These are phyloP conservation scores for Eucalyptus sp. DNA, from an alignment of 345 rosid genomes.

Conservation along the genomic window DNA sequence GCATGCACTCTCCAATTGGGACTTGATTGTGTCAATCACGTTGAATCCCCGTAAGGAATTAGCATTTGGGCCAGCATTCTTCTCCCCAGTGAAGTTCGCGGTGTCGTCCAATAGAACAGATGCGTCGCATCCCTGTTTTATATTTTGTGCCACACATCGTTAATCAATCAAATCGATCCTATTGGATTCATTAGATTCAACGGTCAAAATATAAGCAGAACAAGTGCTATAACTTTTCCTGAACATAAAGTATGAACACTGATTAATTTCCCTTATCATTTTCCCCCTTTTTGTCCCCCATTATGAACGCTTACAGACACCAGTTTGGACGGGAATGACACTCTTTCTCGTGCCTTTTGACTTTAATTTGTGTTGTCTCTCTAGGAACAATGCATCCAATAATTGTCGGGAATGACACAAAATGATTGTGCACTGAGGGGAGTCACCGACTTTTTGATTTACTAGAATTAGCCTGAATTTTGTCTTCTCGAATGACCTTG, in stretches of 20 bases:
- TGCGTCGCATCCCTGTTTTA: conserved; percentile 16
- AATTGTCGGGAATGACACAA: neutral
- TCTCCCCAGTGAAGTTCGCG: conserved; percentile 1
- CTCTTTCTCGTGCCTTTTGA: neutral
- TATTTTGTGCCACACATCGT: too few species aligned
- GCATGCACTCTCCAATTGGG: conserved; percentile 7
- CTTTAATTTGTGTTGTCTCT: neutral
- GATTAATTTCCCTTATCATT: neutral
- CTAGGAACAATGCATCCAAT: neutral
- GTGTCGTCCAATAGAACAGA: conserved; percentile 15
- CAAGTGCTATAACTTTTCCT: neutral
- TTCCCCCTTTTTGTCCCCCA: neutral
- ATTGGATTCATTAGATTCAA: neutral
- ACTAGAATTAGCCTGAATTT: neutral
- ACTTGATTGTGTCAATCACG: conserved; percentile 9
- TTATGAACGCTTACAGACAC: neutral
- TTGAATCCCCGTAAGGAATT: conserved; percentile 17
- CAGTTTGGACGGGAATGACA: neutral
- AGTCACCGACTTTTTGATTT: neutral
- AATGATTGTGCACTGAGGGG: neutral
- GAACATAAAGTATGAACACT: neutral
- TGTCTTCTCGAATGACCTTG: neutral
- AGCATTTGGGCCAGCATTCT: neutral
- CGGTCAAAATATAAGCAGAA: neutral
- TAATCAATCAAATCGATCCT: neutral